Evolutionary conservation across 2,329 filamentous ascomycete genomes (phyloP), one percentile per base, ranked within the genome.

Genomic region (Penicillium digitatum): DNA sequence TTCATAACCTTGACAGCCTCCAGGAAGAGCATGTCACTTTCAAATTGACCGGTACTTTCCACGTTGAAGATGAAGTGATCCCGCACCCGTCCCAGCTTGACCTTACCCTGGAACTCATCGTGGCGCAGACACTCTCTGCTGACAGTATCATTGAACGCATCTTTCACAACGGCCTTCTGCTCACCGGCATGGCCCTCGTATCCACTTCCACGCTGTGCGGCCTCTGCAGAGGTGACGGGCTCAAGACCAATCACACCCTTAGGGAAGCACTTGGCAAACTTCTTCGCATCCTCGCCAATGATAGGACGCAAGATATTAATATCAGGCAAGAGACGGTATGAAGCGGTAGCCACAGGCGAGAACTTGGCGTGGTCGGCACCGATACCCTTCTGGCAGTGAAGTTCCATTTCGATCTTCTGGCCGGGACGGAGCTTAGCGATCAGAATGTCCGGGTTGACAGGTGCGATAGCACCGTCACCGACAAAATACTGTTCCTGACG

Each of bases 11-110:
- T 88, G 48, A 99, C 82, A 27, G 90, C 86, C 76, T 97, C 91
- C 54, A 99, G 75, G 79, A 99, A 97, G 61, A 99, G 80, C 74
- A 91, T 87, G 67, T 97, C 93, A 69, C 91, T 96, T 56, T 94
- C 87, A 79, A 90, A 95, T 77, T 99, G 94, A 6, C 94, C 95
- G 0, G 90, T 87, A 78, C 92, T 96, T 80, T 99, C 94, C 34
- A 99, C 82, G 52, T 86, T 88, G 80, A 94, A 99, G 74, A 99
- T 97, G 74, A 99, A 99, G 77, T 99, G 95, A 73, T 99, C 94
- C 62, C 91, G 82, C 66, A 91, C 80, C 52, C 95, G 82, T 40
- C 94, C 94, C 31, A 99, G 83, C 79, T 91, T 92, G 61, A 99
- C 94, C 79, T 96, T 99, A 70, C 86, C 89, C 75, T 94, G 85